A percentile compares a stretch with the other conserved stretches of the same genome.
These are phyloP conservation scores for Pythium sukuiense DNA, from an alignment of 352 stramenopile species.

Conservation along the genomic window DNA sequence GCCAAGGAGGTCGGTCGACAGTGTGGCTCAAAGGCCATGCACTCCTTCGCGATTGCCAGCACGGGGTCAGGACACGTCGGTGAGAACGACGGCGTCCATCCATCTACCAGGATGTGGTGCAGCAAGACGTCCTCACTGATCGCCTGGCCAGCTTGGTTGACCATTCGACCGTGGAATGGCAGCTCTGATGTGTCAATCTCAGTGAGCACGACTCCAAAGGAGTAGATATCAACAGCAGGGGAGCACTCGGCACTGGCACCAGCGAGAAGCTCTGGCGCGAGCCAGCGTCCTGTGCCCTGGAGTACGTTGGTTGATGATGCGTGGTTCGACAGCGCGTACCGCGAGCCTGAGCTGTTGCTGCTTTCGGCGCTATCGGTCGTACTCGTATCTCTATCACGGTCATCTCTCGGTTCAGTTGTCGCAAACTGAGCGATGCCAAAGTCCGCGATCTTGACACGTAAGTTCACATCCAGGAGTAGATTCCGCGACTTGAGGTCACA, in stretches of 20 bases:
- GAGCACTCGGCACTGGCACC: conserved; percentile 44
- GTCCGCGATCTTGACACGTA: conserved; percentile 64
- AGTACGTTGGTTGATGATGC: conserved; percentile 22
- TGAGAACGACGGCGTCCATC: conserved; percentile 51
- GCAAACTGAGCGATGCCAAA: conserved; percentile 57
- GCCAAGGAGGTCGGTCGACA: conserved; percentile 44
- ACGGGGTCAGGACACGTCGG: conserved; percentile 44
- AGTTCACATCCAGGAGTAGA: conserved; percentile 54
- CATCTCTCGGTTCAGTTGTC: neutral
- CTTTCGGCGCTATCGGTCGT: conserved; percentile 17
- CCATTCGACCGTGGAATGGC: conserved; percentile 41
- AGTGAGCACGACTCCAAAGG: conserved; percentile 56
- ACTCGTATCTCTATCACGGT: conserved; percentile 15
- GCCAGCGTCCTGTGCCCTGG: conserved; percentile 62
- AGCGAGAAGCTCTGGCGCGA: conserved; percentile 58
- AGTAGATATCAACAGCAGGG: conserved; percentile 57
- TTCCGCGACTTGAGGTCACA: conserved; percentile 74
- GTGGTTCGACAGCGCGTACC: neutral
- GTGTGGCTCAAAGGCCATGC: conserved; percentile 38
- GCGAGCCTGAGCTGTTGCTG: neutral
- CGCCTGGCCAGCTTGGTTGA: conserved; percentile 24
- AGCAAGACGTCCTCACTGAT: conserved; percentile 46
- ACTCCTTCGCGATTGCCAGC: conserved; percentile 46
- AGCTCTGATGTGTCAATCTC: conserved; percentile 55
- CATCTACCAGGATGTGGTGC: conserved; percentile 49